Conservation (phyloP, 169 alveolate species). For the Ichthyophthirius multifiliis region DNA sequence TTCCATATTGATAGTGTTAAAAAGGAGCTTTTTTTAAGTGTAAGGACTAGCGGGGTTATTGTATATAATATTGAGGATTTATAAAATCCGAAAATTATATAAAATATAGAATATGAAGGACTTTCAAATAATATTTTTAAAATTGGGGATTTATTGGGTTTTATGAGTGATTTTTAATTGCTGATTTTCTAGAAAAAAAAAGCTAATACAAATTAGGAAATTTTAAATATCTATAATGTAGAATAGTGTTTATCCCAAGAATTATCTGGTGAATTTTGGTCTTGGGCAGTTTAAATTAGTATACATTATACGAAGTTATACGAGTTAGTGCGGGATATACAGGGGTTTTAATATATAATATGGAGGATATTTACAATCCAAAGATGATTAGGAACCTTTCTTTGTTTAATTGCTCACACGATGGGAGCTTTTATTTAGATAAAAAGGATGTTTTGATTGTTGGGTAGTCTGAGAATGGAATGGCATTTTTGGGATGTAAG, state of each 20-base stretch:
- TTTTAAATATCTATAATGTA: background rate
- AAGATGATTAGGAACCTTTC: background rate
- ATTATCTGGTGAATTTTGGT: background rate
- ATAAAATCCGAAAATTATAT: background rate
- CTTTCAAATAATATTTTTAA: too few species aligned
- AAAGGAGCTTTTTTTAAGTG: background rate
- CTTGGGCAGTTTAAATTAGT: background rate
- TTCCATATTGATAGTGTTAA: background rate
- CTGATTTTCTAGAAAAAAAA: background rate
- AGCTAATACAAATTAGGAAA: background rate
- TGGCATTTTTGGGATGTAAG: background rate
- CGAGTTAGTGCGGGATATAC: background rate
- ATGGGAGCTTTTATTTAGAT: background rate
- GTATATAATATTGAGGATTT: background rate
- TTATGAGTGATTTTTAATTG: background rate
- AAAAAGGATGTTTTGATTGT: background rate
- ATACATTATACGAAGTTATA: background rate
- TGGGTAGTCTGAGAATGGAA: background rate
- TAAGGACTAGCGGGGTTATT: background rate
- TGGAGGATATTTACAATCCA: background rate
- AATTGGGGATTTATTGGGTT: background rate
- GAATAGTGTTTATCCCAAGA: background rate
- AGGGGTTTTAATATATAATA: background rate
- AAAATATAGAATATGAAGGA: background rate
- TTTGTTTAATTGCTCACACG: background rate